Evolutionary conservation across 1,139 yeast genomes (phyloP).

Genomic region (Fermentozyma sake): DNA sequence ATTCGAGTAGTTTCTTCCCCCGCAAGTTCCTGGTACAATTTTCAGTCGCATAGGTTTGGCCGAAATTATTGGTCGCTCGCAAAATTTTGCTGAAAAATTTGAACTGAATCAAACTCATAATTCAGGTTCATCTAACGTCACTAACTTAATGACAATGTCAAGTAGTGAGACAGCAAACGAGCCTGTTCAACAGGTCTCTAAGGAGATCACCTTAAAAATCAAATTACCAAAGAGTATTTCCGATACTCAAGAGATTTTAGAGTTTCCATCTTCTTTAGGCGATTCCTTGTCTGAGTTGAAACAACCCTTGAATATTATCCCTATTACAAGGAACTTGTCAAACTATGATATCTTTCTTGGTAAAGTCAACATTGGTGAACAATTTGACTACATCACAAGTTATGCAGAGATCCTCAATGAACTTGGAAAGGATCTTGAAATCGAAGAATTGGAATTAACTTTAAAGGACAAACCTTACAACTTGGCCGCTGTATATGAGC

Average conservation of each 20-base stretch:
- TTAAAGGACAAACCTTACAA: slow-evolving; percentile 35
- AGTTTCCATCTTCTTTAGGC: slow-evolving; percentile 27
- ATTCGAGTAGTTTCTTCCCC: too few species aligned
- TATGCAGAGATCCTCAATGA: slow-evolving; percentile 26
- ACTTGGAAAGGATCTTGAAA: slow-evolving; percentile 17
- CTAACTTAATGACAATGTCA: too few species aligned
- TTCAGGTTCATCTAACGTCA: too few species aligned
- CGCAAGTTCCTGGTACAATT: too few species aligned
- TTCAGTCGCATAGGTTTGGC: too few species aligned
- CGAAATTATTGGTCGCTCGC: too few species aligned
- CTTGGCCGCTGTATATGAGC: slow-evolving; percentile 36
- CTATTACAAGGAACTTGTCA: slow-evolving; percentile 56
- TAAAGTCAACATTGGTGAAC: slow-evolving; percentile 29
- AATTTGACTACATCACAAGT: slow-evolving; percentile 30
- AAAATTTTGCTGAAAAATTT: too few species aligned
- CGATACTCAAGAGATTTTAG: slow-evolving; percentile 19
- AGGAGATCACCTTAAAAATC: too few species aligned
- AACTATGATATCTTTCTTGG: slow-evolving; percentile 47
- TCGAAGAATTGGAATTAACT: slow-evolving; percentile 16
- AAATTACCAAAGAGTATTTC: slow-evolving; percentile 29
- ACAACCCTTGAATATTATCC: slow-evolving; percentile 52
- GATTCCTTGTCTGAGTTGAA: slow-evolving; percentile 58
- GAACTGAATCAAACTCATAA: too few species aligned
- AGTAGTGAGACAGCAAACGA: too few species aligned
- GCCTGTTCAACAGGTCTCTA: too few species aligned